Evolutionary conservation across 805 yeast species (phyloP).

Genomic region (Yamadazyma ubonensis): DNA sequence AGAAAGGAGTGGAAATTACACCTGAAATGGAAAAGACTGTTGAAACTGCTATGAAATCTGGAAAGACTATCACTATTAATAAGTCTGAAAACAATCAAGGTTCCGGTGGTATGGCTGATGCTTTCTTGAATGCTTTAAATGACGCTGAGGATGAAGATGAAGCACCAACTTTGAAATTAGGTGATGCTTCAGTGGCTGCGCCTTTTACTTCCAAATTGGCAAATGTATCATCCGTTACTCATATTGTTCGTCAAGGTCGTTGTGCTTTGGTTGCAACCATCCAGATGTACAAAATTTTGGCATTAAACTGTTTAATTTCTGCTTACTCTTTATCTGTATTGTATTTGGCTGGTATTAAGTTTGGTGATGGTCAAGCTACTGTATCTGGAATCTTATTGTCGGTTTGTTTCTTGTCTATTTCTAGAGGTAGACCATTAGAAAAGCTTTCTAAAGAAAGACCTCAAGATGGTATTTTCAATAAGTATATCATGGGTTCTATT

Average conservation of each 20-base stretch:
- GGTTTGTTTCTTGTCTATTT: conserved; percentile 92
- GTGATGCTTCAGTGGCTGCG: conserved; percentile 99
- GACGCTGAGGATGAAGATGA: conserved; percentile 70
- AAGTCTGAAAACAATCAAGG: conserved; percentile 31
- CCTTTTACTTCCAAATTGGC: conserved; percentile 96
- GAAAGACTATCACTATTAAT: conserved; percentile 17
- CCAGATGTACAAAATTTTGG: conserved; percentile 98
- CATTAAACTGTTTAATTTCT: conserved; percentile 92
- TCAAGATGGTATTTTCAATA: conserved; percentile 94
- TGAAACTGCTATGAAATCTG: conserved; percentile 47
- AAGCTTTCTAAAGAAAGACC: conserved; percentile 92
- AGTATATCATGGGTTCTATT: conserved; percentile 96
- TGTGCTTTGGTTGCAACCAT: conserved; percentile 96
- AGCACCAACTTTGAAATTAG: conserved; percentile 89
- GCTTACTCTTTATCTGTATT: conserved; percentile 94
- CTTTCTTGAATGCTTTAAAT: conserved; percentile 54
- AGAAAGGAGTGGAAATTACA: conserved; percentile 76
- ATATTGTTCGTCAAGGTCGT: conserved; percentile 96
- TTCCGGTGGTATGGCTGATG: conserved; percentile 50
- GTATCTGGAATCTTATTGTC: conserved; percentile 89
- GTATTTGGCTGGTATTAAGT: conserved; percentile 94
- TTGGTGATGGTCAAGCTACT: conserved; percentile 98
- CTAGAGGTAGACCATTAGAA: conserved; percentile 88
- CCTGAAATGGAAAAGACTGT: conserved; percentile 68
- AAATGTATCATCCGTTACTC: conserved; percentile 87